Percentiles rank a stretch among this genome's conserved stretches.
Conservation (phyloP, 2,329 filamentous ascomycete species). For the Mollisiaceae sp. region DNA sequence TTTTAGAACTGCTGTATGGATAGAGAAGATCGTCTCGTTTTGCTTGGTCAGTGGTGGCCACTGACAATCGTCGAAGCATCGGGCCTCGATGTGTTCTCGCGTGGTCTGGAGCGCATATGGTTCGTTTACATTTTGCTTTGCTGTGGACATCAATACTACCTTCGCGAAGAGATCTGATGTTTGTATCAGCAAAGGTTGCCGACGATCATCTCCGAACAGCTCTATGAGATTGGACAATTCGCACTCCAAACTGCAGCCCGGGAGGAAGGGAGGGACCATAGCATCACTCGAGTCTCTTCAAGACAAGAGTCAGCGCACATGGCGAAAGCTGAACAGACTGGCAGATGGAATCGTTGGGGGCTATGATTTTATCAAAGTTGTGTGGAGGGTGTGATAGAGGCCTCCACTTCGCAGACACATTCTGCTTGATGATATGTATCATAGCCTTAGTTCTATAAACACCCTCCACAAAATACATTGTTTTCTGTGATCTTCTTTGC, state of each 20-base stretch:
- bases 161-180: conserved; percentile 38
- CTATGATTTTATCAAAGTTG: conserved; percentile 30
- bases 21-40: conserved; percentile 34
- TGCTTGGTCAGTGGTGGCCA: conserved; percentile 33
- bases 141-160: conserved; percentile 31
- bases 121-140: conserved; percentile 39
- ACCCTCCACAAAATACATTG: conserved; percentile 25
- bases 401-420: conserved; percentile 26
- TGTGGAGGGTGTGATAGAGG: conserved; percentile 24
- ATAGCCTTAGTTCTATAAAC: conserved; percentile 38
- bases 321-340: conserved; percentile 39
- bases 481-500: background rate
- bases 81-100: conserved; percentile 33
- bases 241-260: conserved; percentile 38
- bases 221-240: conserved; percentile 38
- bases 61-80: conserved; percentile 31
- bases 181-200: conserved; percentile 35
- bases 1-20: conserved; percentile 37
- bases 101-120: conserved; percentile 31
- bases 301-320: conserved; percentile 30
- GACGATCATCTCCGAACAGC: conserved; percentile 35
- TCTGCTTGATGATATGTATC: conserved; percentile 37
- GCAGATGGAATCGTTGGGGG: conserved; percentile 34
- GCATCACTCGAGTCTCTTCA: conserved; percentile 34
- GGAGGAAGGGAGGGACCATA: conserved; percentile 43